phyloP scores from a whole-genome alignment of 1,284 basidiomycete species.

The Apiotrichum domesticum region DNA sequence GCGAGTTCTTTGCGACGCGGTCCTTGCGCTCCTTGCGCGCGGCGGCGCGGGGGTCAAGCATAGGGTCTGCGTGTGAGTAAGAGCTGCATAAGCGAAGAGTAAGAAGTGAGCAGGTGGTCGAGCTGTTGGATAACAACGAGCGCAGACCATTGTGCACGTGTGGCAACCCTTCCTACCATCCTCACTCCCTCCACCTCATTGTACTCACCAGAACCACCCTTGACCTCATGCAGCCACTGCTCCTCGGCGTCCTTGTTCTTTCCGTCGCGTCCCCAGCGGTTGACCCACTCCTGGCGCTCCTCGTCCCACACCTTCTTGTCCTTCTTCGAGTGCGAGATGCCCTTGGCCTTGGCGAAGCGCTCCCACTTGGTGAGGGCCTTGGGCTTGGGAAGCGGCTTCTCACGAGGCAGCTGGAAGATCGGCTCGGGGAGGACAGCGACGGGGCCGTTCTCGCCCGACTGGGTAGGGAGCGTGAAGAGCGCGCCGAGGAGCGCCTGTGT shows the following conservation, averaged over 20 bases:
- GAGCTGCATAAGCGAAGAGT: too few species aligned
- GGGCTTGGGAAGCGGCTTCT: constrained; percentile 87
- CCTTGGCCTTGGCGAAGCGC: constrained; percentile 87
- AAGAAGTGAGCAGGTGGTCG: too few species aligned
- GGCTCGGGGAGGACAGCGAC: constrained; percentile 75
- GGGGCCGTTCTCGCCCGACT: constrained; percentile 71
- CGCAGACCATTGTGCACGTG: too few species aligned
- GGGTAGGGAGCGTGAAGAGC: constrained; percentile 76
- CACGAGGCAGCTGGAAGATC: constrained; percentile 69
- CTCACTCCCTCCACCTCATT: not conserved
- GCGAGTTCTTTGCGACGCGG: constrained; percentile 76
- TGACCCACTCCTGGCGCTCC: constrained; percentile 86
- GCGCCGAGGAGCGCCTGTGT: constrained; percentile 73
- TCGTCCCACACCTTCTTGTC: constrained; percentile 92
- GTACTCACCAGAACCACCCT: constrained; percentile 70
- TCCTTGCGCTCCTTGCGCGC: constrained; percentile 72
- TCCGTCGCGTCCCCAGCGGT: constrained; percentile 83
- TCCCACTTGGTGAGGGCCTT: constrained; percentile 97
- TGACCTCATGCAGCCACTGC: constrained; percentile 90
- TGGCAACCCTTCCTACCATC: too few species aligned
- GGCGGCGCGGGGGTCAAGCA: constrained; percentile 70
- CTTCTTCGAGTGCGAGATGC: constrained; percentile 73
- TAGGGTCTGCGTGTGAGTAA: constrained; percentile 49
- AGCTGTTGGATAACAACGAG: too few species aligned
- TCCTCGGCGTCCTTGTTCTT: constrained; percentile 84